These are phyloP conservation scores for Aeschynomene evenia DNA, from an alignment of 306 rosid genomes.

Conservation along the genomic window DNA sequence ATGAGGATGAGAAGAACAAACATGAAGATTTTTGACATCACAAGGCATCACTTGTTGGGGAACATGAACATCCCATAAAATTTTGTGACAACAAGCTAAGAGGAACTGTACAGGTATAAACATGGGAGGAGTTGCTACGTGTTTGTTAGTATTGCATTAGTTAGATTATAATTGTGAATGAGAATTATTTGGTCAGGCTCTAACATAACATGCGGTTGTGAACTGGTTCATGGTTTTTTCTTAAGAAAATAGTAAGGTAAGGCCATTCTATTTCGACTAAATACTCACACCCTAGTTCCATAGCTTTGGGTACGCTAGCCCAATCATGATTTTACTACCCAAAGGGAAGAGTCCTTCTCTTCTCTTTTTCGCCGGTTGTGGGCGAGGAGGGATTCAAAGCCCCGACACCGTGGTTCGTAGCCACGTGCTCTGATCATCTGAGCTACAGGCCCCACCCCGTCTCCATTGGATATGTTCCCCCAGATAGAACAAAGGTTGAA, in stretches of 20 bases:
- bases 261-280: not conserved
- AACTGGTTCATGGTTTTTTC: not conserved
- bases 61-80: not conserved
- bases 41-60: no score
- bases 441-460: not conserved
- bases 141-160: not conserved
- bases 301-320: not conserved
- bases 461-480: not conserved
- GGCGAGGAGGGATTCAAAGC: not conserved
- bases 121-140: not conserved
- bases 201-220: not conserved
- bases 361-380: not conserved
- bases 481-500: not conserved
- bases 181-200: not conserved
- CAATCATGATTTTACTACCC: not conserved
- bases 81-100: not conserved
- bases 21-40: slow-evolving; percentile 5
- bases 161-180: not conserved
- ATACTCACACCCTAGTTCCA: not conserved
- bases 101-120: not conserved
- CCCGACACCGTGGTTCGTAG: not conserved
- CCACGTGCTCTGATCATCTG: not conserved
- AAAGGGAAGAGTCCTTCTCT: not conserved
- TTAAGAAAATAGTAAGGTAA: no score
- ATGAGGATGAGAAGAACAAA: slow-evolving; percentile 48